Percentiles rank a stretch among this genome's conserved stretches.
Evolutionary conservation across 1,284 basidiomycete genomes (phyloP).

Genomic region (Pulchroboletus neoregius): DNA sequence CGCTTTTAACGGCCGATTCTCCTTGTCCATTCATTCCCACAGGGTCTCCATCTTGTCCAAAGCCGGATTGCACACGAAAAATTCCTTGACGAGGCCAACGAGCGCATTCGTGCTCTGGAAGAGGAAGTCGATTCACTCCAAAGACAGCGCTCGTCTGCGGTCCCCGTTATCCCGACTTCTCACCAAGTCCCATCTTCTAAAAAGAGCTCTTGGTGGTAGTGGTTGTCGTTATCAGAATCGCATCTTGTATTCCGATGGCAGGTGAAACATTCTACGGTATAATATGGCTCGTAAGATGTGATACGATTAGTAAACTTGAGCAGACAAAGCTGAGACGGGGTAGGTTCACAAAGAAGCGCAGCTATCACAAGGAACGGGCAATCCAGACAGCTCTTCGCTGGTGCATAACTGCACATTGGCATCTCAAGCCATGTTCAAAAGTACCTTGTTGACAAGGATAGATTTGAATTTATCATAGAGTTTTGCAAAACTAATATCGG

Average conservation of each 20-base stretch:
- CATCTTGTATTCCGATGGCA: neutral
- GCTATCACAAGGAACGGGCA: neutral
- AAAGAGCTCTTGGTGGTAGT: constrained; percentile 18
- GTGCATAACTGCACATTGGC: neutral
- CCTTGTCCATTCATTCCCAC: constrained; percentile 7
- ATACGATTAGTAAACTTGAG: constrained; percentile 4
- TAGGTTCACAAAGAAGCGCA: neutral
- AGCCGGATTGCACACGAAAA: constrained; percentile 64
- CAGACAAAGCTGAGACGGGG: neutral
- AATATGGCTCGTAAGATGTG: neutral
- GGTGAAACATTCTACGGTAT: constrained; percentile 15
- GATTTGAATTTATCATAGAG: constrained; percentile 66
- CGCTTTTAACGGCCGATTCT: constrained; percentile 20
- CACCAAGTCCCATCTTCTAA: constrained; percentile 1
- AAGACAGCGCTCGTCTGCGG: constrained; percentile 6
- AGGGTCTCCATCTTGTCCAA: constrained; percentile 65
- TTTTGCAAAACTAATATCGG: constrained; percentile 52
- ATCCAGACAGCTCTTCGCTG: too few relatives aligned
- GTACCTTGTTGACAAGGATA: constrained; percentile 47
- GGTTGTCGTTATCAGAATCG: constrained; percentile 5
- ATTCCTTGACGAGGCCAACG: constrained; percentile 56
- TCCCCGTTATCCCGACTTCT: neutral
- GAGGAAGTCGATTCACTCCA: constrained; percentile 49
- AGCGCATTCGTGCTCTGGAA: constrained; percentile 53
- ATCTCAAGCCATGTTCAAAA: constrained; percentile 24